Evolutionary conservation across 2,329 filamentous ascomycete genomes (phyloP).

Genomic region (Annulohypoxylon truncatum): DNA sequence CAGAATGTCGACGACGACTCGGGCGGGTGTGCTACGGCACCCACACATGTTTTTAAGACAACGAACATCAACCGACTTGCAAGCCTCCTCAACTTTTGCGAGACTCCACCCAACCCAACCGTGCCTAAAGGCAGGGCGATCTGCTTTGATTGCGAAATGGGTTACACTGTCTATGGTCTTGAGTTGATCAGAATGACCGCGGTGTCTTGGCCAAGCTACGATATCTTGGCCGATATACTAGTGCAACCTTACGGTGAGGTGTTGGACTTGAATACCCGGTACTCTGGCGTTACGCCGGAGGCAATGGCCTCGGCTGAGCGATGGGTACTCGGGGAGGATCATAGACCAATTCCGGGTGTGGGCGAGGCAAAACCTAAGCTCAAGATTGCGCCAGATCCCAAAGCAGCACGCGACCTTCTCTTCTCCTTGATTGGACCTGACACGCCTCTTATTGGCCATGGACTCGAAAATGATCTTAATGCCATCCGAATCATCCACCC

Average conservation of each 20-base stretch:
- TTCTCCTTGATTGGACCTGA: slow-evolving; percentile 78
- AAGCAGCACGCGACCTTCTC: slow-evolving; percentile 79
- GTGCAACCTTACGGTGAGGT: slow-evolving; percentile 86
- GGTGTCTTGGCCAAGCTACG: slow-evolving; percentile 84
- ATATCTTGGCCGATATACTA: slow-evolving; percentile 82
- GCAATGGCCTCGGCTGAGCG: slow-evolving; percentile 77
- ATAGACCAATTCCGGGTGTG: slow-evolving; percentile 38
- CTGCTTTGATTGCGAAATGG: slow-evolving; percentile 97
- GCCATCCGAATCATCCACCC: slow-evolving; percentile 85
- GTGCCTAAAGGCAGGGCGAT: slow-evolving; percentile 70
- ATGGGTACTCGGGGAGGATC: slow-evolving; percentile 56
- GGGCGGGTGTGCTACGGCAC: slow-evolving; percentile 76
- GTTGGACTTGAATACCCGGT: slow-evolving; percentile 91
- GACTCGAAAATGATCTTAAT: slow-evolving; percentile 95
- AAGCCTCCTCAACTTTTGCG: slow-evolving; percentile 79
- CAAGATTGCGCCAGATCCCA: slow-evolving; percentile 80
- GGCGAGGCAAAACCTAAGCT: slow-evolving; percentile 65
- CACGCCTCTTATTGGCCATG: slow-evolving; percentile 91
- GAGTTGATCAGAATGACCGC: slow-evolving; percentile 92
- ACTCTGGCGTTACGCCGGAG: slow-evolving; percentile 85
- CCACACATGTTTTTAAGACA: slow-evolving; percentile 89
- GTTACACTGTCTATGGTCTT: slow-evolving; percentile 87
- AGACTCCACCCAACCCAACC: slow-evolving; percentile 75
- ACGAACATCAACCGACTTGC: slow-evolving; percentile 81
- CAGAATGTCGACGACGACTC: slow-evolving; percentile 74